phyloP scores from a whole-genome alignment of 1,284 basidiomycete species.

The Pseudozyma pruni region DNA sequence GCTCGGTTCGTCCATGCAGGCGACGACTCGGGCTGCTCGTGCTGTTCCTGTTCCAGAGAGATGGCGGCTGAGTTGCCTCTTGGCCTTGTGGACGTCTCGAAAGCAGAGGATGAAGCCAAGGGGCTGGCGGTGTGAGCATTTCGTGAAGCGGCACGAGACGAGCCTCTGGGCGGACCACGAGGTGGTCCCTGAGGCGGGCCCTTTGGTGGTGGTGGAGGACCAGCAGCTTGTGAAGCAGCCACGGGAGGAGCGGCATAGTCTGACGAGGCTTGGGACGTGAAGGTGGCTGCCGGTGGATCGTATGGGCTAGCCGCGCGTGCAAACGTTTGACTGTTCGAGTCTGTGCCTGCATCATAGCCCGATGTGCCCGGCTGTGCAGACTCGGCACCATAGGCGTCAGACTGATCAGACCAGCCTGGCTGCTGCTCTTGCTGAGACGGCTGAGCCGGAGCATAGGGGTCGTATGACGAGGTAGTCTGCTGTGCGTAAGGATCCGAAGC shows the following conservation, averaged over 20 bases:
- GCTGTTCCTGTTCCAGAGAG: constrained; percentile 38
- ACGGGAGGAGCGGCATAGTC: constrained; percentile 12
- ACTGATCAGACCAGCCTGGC: constrained; percentile 14
- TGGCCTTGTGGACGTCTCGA: not conserved
- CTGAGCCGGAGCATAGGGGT: constrained; percentile 17
- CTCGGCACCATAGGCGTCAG: constrained; percentile 6
- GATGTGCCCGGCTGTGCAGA: not conserved
- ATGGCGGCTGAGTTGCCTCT: constrained; percentile 10
- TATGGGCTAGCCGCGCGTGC: constrained; percentile 34
- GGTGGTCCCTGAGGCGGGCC: constrained; percentile 31
- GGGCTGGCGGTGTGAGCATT: constrained; percentile 12
- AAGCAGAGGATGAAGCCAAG: constrained; percentile 11
- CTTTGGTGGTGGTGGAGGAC: constrained; percentile 19
- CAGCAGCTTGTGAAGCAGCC: constrained; percentile 2
- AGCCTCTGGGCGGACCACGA: constrained; percentile 40
- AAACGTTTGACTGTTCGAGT: not conserved
- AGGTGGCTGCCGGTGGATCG: constrained; percentile 20
- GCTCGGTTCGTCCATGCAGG: constrained; percentile 8
- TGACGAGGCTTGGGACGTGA: constrained; percentile 1
- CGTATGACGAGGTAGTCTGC: constrained; percentile 3
- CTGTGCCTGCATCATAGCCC: constrained; percentile 6
- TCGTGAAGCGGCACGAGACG: constrained; percentile 36
- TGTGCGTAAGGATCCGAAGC: constrained; percentile 1
- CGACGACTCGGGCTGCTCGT: constrained; percentile 10
- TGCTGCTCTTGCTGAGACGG: constrained; percentile 9